These are phyloP conservation scores for Dictyostelium firmibasis DNA, from an alignment of 78 protist species.

Conservation along the genomic window DNA sequence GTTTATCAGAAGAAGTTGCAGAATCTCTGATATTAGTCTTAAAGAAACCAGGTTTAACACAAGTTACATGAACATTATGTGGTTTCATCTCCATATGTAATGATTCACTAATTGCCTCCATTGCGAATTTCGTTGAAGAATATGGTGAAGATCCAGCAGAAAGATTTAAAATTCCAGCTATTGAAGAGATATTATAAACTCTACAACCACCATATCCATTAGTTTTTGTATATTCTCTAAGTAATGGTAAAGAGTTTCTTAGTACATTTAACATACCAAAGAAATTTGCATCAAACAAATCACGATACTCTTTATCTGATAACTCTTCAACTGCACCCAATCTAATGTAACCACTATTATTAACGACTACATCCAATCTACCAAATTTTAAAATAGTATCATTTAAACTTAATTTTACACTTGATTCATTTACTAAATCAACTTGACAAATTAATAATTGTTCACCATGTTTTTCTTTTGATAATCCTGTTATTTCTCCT, in stretches of 20 bases:
- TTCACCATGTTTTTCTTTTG: not conserved
- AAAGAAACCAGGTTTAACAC: conserved; percentile 41
- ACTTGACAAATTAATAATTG: not conserved
- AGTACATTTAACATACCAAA: conserved; percentile 52
- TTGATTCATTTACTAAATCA: not conserved
- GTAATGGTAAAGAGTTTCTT: not conserved
- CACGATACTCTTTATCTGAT: not conserved
- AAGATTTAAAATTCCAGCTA: conserved; percentile 15
- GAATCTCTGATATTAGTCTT: not conserved
- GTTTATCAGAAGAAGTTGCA: not conserved
- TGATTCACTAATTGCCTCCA: conserved; percentile 11
- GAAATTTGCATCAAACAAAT: conserved; percentile 32
- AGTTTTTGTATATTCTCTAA: not conserved
- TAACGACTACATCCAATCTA: conserved; percentile 23
- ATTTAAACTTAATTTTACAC: not conserved
- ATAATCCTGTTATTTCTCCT: not conserved
- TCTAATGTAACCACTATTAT: conserved; percentile 18
- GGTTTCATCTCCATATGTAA: conserved; percentile 23
- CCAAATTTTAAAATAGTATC: not conserved
- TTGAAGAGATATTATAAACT: conserved; percentile 23
- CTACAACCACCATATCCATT: not conserved
- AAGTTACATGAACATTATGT: not conserved
- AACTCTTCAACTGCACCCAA: conserved; percentile 18
- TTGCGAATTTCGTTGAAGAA: conserved; percentile 41
- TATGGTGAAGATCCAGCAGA: conserved; percentile 1